A percentile compares a stretch with the other conserved stretches of the same genome.
phyloP scores from a whole-genome alignment of 257 asterid genomes.

The Solanum gandarillasii region DNA sequence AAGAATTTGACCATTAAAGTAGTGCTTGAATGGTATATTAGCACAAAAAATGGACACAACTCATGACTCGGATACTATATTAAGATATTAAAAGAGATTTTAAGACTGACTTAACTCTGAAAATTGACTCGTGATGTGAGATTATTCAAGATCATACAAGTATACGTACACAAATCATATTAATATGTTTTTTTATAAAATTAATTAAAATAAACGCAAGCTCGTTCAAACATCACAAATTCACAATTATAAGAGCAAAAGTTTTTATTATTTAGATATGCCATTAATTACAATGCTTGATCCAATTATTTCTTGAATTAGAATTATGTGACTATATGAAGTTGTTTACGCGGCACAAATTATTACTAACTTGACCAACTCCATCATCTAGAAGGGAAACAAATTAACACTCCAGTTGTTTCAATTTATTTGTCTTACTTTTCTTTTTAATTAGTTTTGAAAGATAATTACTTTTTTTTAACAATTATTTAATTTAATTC shows the following conservation, averaged over 20 bases:
- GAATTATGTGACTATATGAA: not conserved
- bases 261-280: not conserved
- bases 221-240: not conserved
- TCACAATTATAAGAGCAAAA: not conserved
- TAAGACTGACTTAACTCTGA: not conserved
- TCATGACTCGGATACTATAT: not conserved
- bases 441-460: not conserved
- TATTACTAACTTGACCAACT: not conserved
- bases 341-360: not conserved
- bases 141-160: not conserved
- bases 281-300: not conserved
- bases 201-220: not conserved
- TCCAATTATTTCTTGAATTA: not conserved
- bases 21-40: not conserved
- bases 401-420: not conserved
- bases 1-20: too few species aligned
- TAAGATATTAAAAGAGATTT: not conserved
- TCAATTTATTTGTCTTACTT: too few species aligned
- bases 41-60: not conserved
- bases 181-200: not conserved
- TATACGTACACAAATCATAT: not conserved
- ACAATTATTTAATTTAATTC: not conserved
- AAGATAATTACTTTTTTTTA: not conserved
- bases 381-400: not conserved
- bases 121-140: not conserved